These are phyloP conservation scores for Eimeria tenella DNA, from an alignment of 169 alveolate species.

Conservation along the genomic window DNA sequence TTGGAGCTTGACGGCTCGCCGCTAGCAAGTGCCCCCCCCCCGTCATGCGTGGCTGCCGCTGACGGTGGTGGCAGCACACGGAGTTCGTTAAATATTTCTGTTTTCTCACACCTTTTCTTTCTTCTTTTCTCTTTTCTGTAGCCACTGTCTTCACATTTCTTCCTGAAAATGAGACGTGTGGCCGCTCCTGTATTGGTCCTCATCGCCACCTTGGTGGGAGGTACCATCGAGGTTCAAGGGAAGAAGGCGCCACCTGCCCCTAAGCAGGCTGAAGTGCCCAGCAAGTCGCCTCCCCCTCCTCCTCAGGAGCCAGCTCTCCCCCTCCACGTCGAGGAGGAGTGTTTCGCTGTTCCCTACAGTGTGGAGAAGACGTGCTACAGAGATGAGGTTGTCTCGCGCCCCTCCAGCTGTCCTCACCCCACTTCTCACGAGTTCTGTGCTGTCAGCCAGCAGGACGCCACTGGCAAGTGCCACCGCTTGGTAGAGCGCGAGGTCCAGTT, in stretches of 20 bases:
- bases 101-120: constrained; percentile 10
- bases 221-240: not conserved
- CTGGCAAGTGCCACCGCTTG: constrained; percentile 49
- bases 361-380: constrained; percentile 75
- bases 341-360: constrained; percentile 74
- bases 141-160: not conserved
- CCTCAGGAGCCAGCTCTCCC: constrained; percentile 25
- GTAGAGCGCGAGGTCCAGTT: constrained; percentile 72
- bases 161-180: not conserved
- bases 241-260: constrained; percentile 5
- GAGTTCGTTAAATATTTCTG: not conserved
- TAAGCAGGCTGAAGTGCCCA: not conserved
- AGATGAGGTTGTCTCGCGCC: constrained; percentile 68
- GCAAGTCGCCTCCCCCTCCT: not conserved
- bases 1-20: not conserved
- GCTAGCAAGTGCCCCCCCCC: constrained; percentile 3
- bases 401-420: constrained; percentile 71
- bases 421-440: constrained; percentile 52
- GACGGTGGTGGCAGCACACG: no score
- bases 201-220: constrained; percentile 2
- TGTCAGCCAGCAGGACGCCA: constrained; percentile 55
- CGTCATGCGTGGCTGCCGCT: not conserved
- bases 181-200: constrained; percentile 29
- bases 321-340: constrained; percentile 52
- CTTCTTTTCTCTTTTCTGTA: not conserved